Base-by-base conservation (phyloP, 192 early-diverging fungal genomes). In the Podila clonocystis region DNA sequence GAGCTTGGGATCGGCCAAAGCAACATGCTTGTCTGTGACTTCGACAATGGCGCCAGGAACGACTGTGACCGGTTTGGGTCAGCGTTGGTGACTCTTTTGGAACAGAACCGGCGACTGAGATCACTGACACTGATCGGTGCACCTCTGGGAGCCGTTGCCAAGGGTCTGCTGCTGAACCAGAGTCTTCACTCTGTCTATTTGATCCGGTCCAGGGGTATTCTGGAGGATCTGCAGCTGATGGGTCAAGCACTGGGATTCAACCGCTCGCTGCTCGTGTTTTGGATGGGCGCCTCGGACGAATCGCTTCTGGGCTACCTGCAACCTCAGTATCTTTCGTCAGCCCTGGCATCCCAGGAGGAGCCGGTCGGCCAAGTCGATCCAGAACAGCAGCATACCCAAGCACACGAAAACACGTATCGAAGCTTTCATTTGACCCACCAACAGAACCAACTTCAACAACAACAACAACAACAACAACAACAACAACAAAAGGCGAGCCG, bases 201-300 rank as follows among this genome's bases (percentile, higher is more conserved):
- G 33, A 79, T 79, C 36, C 58, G 70, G 22, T 79, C 75, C n/a
- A 67, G 52, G 24, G 75, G 75, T 5, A 65, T 68, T 7, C 57
- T 67, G 24, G 75, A 79, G 22, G 75, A 79, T 63, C 38, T 72
- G 5, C 75, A 79, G 61, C 15, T 79, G 29, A 71, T 79, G 75
- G 70, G 75, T 6, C 75, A 79, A 24, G 75, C 70, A 2, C 15
- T 79, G 15, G 58, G 50, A 9, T 72, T 72, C 34, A 79, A 70
- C 20, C 69, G 75, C 38, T 67, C 75, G 20, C 49, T 79, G 15
- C 70, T 79, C 22, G 70, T 79, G 2, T 79, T 72, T 28, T 79
- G 75, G 75, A 79, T 79, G 75, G 75, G 70, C 26, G 75, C 64
- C 15, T 63, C 75, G 9, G 75, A 79, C 20, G 58, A 71, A 13